Base-by-base conservation (phyloP, 352 stramenopile genomes). In the Globisporangium splendens region DNA sequence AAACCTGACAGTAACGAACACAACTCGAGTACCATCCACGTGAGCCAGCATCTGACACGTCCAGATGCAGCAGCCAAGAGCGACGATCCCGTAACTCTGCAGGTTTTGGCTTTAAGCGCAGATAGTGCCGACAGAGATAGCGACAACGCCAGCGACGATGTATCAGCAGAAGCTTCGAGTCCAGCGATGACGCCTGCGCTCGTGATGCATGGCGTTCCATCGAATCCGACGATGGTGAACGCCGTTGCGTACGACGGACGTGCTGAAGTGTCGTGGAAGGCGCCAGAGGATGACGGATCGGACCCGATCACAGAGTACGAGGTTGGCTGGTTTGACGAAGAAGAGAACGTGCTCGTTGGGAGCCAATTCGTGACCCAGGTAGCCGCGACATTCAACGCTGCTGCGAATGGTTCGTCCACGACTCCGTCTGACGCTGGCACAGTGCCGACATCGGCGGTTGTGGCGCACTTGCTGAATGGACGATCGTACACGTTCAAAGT, bases 401-500 rank as follows among this genome's bases (percentile, higher is more conserved):
- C 8, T 15, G 44, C 51, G 31, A 64, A 70, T 22, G 17, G 28
- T 7, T 56, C 49, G 31, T 69, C 50, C 33, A 51, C 55, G 24
- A 46, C 50, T 14, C 24, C 46, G 28, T 22, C 47, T 21, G 38
- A 33, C 1, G 35, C 42, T 17, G 20, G 43, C n/a, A 60, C 51
- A 12, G 56, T 72, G 8, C 72, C 82, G 0, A 88, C 77, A 17
- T 71, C 67, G 0, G 48, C 65, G 12, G 63, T 85, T 17, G 64
- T 91, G 21, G 50, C 71, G 8, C 63, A 73, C 14, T 59, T 91
- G 35, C 50, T 73, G 38, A 91, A 91, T 48, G 81, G 81, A 13
- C 68, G 69, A 20, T 86, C 78, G 17, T 89, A 88, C 56, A 69
- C 70, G 8, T 91, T 91, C 62, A 89, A 89, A 56, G 81, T 89